Percentiles rank a stretch among this genome's conserved stretches.
phyloP scores from a whole-genome alignment of 2,329 filamentous ascomycete species.

The Exserohilum rostratum region DNA sequence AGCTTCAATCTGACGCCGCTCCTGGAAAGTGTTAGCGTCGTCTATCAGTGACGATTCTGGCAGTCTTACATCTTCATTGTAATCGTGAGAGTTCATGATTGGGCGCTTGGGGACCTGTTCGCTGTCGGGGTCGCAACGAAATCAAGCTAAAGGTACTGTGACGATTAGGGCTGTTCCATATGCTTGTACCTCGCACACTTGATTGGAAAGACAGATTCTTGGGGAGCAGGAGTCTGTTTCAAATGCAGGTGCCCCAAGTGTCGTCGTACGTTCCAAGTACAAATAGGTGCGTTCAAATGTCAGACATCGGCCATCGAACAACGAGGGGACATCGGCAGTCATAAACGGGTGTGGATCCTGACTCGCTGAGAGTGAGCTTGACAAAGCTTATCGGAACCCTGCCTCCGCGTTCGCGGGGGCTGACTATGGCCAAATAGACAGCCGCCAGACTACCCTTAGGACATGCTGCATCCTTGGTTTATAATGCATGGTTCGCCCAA shows the following conservation, averaged over 20 bases:
- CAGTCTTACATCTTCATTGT: conserved; percentile 15
- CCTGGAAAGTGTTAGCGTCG: conserved; percentile 34
- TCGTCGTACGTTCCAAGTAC: not conserved
- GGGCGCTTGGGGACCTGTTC: not conserved
- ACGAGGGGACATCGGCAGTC: not conserved
- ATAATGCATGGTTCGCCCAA: not conserved
- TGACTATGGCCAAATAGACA: not conserved
- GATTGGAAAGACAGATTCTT: not conserved
- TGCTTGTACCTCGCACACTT: not conserved
- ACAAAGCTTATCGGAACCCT: not conserved
- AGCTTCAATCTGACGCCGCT: conserved; percentile 55
- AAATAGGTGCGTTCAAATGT: not conserved
- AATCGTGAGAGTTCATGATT: conserved; percentile 16
- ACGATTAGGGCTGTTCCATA: not conserved
- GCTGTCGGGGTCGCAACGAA: not conserved
- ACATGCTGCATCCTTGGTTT: not conserved
- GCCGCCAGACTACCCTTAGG: not conserved
- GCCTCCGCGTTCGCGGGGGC: not conserved
- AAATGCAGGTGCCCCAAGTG: not conserved
- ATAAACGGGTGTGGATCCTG: not conserved
- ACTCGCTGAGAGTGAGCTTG: not conserved
- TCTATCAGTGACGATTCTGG: no score
- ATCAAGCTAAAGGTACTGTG: not conserved
- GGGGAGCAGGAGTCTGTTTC: not conserved
- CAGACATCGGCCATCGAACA: not conserved